Evolutionary conservation across 306 rosid genomes (phyloP).

Genomic region (Biancaea sappan): DNA sequence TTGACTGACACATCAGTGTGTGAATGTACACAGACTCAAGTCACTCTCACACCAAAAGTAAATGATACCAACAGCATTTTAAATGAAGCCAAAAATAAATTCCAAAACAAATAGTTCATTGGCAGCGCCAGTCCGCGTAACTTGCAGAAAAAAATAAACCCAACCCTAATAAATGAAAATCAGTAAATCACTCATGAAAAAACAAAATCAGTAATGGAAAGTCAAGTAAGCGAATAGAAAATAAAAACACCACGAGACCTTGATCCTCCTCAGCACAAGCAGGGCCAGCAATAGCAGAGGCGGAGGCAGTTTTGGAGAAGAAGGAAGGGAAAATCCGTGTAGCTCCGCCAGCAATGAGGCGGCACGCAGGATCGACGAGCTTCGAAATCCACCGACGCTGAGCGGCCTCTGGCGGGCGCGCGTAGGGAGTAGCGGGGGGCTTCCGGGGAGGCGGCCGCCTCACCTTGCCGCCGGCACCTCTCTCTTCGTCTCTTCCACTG

Average conservation of each 20-base stretch:
- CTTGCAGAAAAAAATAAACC: background rate
- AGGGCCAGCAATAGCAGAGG: background rate
- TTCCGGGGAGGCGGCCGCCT: background rate
- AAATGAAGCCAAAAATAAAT: background rate
- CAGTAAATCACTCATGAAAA: background rate
- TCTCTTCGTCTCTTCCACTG: background rate
- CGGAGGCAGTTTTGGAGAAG: background rate
- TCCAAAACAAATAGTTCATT: background rate
- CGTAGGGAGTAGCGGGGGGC: background rate
- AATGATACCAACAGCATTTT: background rate
- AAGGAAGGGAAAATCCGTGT: constrained; percentile 1
- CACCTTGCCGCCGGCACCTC: constrained; percentile 16
- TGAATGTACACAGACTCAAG: background rate
- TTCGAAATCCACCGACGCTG: constrained; percentile 14
- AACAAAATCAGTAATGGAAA: background rate
- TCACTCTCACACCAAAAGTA: background rate
- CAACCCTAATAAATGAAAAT: background rate
- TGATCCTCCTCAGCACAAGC: background rate
- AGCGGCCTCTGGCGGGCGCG: background rate
- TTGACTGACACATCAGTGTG: background rate
- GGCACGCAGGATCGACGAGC: constrained; percentile 14
- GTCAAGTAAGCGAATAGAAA: background rate
- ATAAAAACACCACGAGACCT: background rate
- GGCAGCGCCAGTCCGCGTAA: background rate
- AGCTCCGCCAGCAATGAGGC: constrained; percentile 4